Base-by-base conservation (phyloP, 257 asterid genomes). In the Galeopsis tetrahit region DNA sequence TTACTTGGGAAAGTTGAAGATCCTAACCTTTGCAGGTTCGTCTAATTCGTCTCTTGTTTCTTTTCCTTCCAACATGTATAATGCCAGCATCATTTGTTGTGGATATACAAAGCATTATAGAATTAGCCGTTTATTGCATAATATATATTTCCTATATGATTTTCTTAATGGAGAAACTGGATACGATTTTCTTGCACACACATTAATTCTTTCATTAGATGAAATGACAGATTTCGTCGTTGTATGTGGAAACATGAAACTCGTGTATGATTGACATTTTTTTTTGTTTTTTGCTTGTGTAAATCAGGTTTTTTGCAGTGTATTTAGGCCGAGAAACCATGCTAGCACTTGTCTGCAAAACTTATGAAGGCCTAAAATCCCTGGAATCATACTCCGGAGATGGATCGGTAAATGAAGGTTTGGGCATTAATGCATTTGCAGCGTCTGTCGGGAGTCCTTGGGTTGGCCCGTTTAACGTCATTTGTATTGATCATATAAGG, bases 331-430 rank as follows among this genome's bases (percentile, higher is more conserved):
- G 65, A 39, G 90, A 89, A 72, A 89, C 84, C 52, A 90, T 93
- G 97, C 78, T 86, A 68, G 92, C 93, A 31, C 78, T 88, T 75
- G 95, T 93, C 63, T 89, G 92, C 95, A 90, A 82, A 82, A 81
- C 92, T 5, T 75, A 65, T 64, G 82, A 76, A 76, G 87, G 96
- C 66, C 79, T 74, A 66, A 80, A 79, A 59, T 82, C 85, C 62
- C 85, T 90, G 74, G 97, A 89, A 84, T 71, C 82, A 57, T 89
- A 89, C 85, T 81, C 79, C 73, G 78, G 57, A 42, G 91, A 89
- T n/a, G 98, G 96, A 40, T 68, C 51, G 10, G 70, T 88, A 46
- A 71, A 81, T 74, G 82, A 71, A 72, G 76, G 78, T 58, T 82
- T 69, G 28, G 93, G 93, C 68, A 71, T 92, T 61, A 86, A 88